Percentiles rank a stretch among this genome's conserved stretches.
These are phyloP conservation scores for Kodamaea laetipori DNA, from an alignment of 805 yeast genomes.

Conservation along the genomic window DNA sequence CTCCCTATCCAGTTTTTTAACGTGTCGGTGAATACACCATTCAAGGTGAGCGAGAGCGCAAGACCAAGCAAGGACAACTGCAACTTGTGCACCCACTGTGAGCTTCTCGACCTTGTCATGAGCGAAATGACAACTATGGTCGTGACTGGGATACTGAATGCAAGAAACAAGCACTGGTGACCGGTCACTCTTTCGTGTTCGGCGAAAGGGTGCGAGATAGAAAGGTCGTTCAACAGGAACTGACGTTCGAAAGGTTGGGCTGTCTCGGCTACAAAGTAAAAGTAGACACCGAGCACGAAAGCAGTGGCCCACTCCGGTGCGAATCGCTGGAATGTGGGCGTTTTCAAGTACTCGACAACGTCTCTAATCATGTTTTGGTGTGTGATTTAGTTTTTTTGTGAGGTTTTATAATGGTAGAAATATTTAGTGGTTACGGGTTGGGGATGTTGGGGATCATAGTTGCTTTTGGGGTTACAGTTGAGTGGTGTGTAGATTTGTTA, in stretches of 20 bases:
- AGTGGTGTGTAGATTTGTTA: neutral
- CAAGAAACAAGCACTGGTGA: slow-evolving; percentile 29
- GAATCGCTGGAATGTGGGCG: slow-evolving; percentile 13
- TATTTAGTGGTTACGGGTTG: neutral
- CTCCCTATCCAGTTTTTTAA: slow-evolving; percentile 36
- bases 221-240: slow-evolving; percentile 33
- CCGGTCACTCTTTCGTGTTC: slow-evolving; percentile 35
- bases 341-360: slow-evolving; percentile 12
- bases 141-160: slow-evolving; percentile 27
- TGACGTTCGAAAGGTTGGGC: slow-evolving; percentile 40
- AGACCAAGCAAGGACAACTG: slow-evolving; percentile 36
- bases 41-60: slow-evolving; percentile 27
- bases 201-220: slow-evolving; percentile 41
- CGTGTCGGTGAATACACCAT: slow-evolving; percentile 39
- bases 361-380: slow-evolving; percentile 7
- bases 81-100: slow-evolving; percentile 24
- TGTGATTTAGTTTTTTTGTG: neutral
- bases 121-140: slow-evolving; percentile 21
- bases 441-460: too few species aligned
- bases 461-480: too few species aligned
- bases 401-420: neutral
- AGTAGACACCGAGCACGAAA: slow-evolving; percentile 25
- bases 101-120: slow-evolving; percentile 5
- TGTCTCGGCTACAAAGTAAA: slow-evolving; percentile 36
- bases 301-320: slow-evolving; percentile 35